These are phyloP conservation scores for Pleurotus pulmonarius DNA, from an alignment of 768 basidiomycete genomes.

Conservation along the genomic window DNA sequence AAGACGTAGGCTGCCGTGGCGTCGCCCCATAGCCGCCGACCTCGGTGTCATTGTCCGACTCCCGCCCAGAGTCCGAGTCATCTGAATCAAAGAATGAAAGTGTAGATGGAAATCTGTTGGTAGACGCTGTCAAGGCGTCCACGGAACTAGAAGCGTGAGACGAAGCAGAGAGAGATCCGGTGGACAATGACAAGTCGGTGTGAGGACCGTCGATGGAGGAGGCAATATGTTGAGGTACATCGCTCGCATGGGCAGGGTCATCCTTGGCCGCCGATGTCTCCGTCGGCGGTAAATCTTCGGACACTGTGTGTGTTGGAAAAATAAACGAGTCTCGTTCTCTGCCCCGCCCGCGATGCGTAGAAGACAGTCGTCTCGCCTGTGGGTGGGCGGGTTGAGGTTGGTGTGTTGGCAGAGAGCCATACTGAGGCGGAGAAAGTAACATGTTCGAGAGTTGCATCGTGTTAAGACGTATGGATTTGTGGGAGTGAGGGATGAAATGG, in stretches of 20 bases:
- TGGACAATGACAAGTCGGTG: neutral
- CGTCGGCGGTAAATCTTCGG: neutral
- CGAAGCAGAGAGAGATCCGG: neutral
- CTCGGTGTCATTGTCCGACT: conserved; percentile 2
- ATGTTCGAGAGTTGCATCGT: conserved; percentile 66
- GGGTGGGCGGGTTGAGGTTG: neutral
- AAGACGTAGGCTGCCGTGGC: conserved; percentile 11
- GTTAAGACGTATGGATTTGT: conserved; percentile 58
- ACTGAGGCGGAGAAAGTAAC: conserved; percentile 29
- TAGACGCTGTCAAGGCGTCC: neutral
- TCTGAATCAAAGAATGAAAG: conserved; percentile 9
- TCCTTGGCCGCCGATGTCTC: neutral
- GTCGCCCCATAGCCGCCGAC: neutral
- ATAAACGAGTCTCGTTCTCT: conserved; percentile 7
- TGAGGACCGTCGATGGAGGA: neutral
- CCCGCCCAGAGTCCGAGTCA: neutral
- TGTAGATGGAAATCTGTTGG: conserved; percentile 9
- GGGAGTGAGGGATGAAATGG: conserved; percentile 42
- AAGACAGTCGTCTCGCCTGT: neutral
- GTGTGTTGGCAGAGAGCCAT: conserved; percentile 11
- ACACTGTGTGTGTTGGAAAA: conserved; percentile 1
- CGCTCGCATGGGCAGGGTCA: no score
- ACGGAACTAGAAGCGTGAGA: neutral
- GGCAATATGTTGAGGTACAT: no score
- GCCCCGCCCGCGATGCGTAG: neutral